Percentiles rank a stretch among this genome's conserved stretches.
phyloP scores from a whole-genome alignment of 169 alveolate genomes.

The Cryptosporidium muris region DNA sequence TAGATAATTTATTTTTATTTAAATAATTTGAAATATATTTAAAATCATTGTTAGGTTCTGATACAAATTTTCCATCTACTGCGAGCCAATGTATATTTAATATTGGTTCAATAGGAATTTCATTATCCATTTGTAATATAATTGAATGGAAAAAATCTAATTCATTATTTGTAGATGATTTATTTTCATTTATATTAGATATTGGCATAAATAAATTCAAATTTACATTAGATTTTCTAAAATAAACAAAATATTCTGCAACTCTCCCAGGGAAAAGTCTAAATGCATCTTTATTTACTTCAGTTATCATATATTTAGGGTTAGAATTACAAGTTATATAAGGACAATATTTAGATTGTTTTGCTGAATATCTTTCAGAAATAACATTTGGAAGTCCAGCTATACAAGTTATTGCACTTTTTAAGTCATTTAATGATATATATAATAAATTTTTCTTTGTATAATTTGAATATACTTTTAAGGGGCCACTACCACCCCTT shows the following conservation, averaged over 20 bases:
- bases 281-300: conserved; percentile 26
- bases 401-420: conserved; percentile 48
- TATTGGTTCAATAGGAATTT: not conserved
- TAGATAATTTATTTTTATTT: not conserved
- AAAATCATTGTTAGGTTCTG: conserved; percentile 22
- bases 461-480: not conserved
- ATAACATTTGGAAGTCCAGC: conserved; percentile 42
- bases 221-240: conserved; percentile 2
- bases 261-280: conserved; percentile 45
- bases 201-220: too few species aligned
- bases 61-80: conserved; percentile 63
- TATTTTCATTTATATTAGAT: not conserved
- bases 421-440: conserved; percentile 40
- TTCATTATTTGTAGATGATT: not conserved
- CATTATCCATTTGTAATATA: not conserved
- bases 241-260: conserved; percentile 26
- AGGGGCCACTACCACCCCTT: conserved; percentile 28
- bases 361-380: conserved; percentile 24
- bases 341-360: conserved; percentile 22
- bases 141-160: conserved; percentile 34
- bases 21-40: conserved; percentile 9
- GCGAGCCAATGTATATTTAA: conserved; percentile 53
- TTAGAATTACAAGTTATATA: not conserved
- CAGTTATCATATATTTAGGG: conserved; percentile 4
- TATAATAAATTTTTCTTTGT: not conserved